Evolutionary conservation across 2,329 filamentous ascomycete species (phyloP), one percentile per base, ranked within the genome.

Genomic region (Helotiales sp.): DNA sequence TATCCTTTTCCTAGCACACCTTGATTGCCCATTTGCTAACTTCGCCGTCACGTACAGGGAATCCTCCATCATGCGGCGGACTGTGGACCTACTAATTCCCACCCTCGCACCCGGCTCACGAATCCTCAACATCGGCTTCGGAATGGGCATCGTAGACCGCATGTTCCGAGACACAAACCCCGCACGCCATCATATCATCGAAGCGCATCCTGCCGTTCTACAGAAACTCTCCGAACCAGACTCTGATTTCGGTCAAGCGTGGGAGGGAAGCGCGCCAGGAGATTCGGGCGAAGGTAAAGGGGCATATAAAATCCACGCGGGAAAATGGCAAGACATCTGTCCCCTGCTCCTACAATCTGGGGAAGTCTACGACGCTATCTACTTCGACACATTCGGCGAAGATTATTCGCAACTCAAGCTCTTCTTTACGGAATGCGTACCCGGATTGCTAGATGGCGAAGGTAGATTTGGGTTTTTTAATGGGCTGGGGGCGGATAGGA

Each of bases 331-430:
- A 79, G 91, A 96, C 67, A 81, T 96, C 0, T 82, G 94, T 17
- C 91, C 90, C 0, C 81, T 82, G 60, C 82, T 97, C 7, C 80
- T 95, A 0, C 86, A 87, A 67, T 81, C 87, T 47, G 91, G 91
- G 10, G 85, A 91, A 74, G 81, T 88, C 13, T 94, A 95, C 75
- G 92, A 97, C 76, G 92, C 91, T 30, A 93, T 99, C 72, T 99
- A 98, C 82, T 98, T 97, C 76, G 96, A 99, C 77, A 99, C 96
- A 0, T 98, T 98, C 78, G 96, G 93, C 6, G 96, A 99, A 80
- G 92, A 96, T 70, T 99, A 98, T 79, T 83, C 84, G 1, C 92
- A 95, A 77, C 87, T 98, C 30, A 90, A 91, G 55, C 84, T 89
- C 67, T 97, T 98, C 82, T 97, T 98, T 78, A 90, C 87, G 2